Conservation (phyloP, 2,329 filamentous ascomycete genomes). For the Sarocladiaceae sp. region DNA sequence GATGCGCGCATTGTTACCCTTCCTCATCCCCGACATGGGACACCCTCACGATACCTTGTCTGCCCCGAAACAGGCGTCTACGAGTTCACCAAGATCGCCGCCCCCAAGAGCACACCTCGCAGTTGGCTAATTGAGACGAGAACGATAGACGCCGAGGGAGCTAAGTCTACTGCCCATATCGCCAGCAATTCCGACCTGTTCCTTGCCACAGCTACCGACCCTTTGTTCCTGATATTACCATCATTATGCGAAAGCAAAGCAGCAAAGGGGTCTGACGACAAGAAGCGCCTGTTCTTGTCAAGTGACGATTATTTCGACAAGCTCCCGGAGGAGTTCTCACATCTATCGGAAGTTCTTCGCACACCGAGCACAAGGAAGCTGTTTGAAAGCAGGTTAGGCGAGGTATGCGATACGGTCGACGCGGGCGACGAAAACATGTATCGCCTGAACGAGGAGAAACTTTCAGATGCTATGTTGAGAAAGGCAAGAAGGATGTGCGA, state of each 20-base stretch:
- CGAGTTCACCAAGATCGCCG: constrained; percentile 58
- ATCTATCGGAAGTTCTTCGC: constrained; percentile 54
- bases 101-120: constrained; percentile 48
- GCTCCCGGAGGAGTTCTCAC: constrained; percentile 48
- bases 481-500: constrained; percentile 71
- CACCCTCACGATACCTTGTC: constrained; percentile 55
- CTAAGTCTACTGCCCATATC: constrained; percentile 44
- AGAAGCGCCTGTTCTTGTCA: constrained; percentile 62
- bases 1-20: constrained; percentile 56
- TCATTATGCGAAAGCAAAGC: constrained; percentile 49
- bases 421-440: constrained; percentile 84
- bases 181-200: constrained; percentile 62
- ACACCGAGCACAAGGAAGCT: constrained; percentile 38
- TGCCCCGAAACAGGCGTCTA: constrained; percentile 60
- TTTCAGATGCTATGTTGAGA: constrained; percentile 57
- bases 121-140: constrained; percentile 57
- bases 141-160: constrained; percentile 13
- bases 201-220: constrained; percentile 78
- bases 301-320: constrained; percentile 69
- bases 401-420: constrained; percentile 76
- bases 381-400: constrained; percentile 62
- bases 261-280: constrained; percentile 37
- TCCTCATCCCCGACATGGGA: constrained; percentile 52
- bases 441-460: constrained; percentile 68
- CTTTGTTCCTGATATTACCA: constrained; percentile 78